Conservation (phyloP, 1,139 yeast species). For the Kodamaea anthophila region DNA sequence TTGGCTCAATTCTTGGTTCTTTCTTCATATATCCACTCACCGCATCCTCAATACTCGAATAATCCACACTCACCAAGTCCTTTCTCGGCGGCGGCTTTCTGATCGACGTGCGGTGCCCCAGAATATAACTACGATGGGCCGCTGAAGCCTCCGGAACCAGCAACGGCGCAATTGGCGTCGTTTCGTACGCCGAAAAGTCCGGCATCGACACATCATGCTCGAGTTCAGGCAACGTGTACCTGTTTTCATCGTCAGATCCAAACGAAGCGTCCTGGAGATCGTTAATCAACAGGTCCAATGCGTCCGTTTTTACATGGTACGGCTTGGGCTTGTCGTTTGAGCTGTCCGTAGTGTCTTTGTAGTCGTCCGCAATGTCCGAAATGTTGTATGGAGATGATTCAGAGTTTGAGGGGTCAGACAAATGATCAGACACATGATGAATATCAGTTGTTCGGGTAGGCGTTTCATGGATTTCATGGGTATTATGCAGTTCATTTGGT, state of each 20-base stretch:
- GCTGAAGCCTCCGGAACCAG: conserved; percentile 17
- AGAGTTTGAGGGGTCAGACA: background rate
- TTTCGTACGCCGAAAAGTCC: conserved; percentile 13
- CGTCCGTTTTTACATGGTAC: conserved; percentile 16
- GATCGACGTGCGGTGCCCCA: conserved; percentile 29
- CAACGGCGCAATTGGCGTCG: conserved; percentile 30
- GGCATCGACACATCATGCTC: conserved; percentile 23
- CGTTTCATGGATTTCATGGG: too few species aligned
- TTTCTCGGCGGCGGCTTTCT: conserved; percentile 25
- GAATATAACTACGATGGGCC: conserved; percentile 27
- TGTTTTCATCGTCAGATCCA: conserved; percentile 7
- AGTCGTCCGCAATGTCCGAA: background rate
- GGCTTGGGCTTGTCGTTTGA: conserved; percentile 5
- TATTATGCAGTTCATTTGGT: too few species aligned
- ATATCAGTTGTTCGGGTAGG: too few species aligned
- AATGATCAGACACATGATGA: too few species aligned
- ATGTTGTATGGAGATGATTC: background rate
- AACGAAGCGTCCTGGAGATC: conserved; percentile 27
- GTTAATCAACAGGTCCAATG: conserved; percentile 32
- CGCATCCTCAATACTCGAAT: conserved; percentile 24
- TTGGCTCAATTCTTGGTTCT: conserved; percentile 2
- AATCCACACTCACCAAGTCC: conserved; percentile 21
- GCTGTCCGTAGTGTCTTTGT: background rate
- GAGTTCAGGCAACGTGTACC: conserved; percentile 15
- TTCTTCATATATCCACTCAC: conserved; percentile 17